Base-by-base conservation (phyloP, 192 early-diverging fungal species). In the Coemansia sp. region DNA sequence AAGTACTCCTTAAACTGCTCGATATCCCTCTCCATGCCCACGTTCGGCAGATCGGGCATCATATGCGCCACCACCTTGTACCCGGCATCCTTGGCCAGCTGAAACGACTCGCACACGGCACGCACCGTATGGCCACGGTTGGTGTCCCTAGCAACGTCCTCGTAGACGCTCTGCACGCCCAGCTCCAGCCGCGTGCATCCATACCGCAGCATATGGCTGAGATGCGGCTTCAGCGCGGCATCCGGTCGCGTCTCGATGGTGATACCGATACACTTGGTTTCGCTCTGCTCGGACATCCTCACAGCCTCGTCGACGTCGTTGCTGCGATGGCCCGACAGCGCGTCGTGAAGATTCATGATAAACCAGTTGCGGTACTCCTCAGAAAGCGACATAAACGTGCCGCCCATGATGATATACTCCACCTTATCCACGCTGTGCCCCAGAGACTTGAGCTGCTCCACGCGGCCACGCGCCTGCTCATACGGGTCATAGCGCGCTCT, bases 31-130 rank as follows among this genome's bases (percentile, higher is more conserved):
- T 98, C 96, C 95, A 98, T 98, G 18, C 96, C 96, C 11, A 99
- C 96, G 66, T 99, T 99, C 2, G 97, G 96, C 58, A 99, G 80
- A 82, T 99, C 96, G 10, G 97, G 97, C 97, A 99, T 99, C 97
- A 99, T 99, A 62, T 99, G 97, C 16, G 95, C 88, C 10, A 99
- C 97, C 0, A 99, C 90, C 70, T 99, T 99, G 84, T 94, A 99
- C 11, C 97, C 97, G 19, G 95, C 91, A 65, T 99, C 97, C 75
- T 99, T 99, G 60, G 91, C 91, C 54, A 99, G 77, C 47, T 98
- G 96, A 74, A 99, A 99, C 18, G 93, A 92, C 75, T 99, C 97
- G 68, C 89, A 92, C 0, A 99, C 97, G 1, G 97, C 94, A 55
- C 91, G 92, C 57, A 99, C 97, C 16, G 97, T 99, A 69, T 99